Evolutionary conservation across 2,329 filamentous ascomycete genomes (phyloP), one percentile per base, ranked within the genome.

Genomic region (Malbranchea cinnamomea): DNA sequence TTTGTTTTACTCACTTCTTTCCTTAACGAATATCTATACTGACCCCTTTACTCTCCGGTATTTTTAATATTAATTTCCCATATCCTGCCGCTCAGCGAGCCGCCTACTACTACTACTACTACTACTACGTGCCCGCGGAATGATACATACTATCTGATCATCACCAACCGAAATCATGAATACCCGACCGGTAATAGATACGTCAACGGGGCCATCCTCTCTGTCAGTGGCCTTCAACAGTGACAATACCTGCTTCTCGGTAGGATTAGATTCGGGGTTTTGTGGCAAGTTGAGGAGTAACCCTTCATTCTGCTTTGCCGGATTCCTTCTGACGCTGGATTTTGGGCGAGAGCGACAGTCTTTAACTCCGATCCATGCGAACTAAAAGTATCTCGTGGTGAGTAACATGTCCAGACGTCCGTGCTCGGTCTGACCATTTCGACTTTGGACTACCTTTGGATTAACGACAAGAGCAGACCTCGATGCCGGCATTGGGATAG

Each of bases 91-190:
- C n/a, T n/a, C n/a, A n/a, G n/a, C n/a, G n/a, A n/a, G n/a, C n/a
- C n/a, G 11, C 14, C 6, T 20, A 4, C 7, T 11, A 18, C 22
- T 35, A 35, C 16, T 24, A 28, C 18, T 14, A 26, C 9, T 23
- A 26, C 19, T 6, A 17, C 22, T 13, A 15, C 15, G 11, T 16
- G 14, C 15, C 22, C 23, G 11, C 10, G 12, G n/a, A 23, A 19
- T 16, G 15, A 14, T 26, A 12, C 9, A 10, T 31, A 9, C 16
- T 26, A 11, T 19, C 18, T 6, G n/a, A 14, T 9, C 12, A n/a
- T n/a, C n/a, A 16, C 48, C n/a, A n/a, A n/a, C n/a, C n/a, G n/a
- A n/a, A n/a, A 61, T 37, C 31, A 98, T 95, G 89, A 89, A 95
- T 53, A 91, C 84, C 24, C 71, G 87, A 35, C 79, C 78, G 30